These are phyloP conservation scores for Hemerocallis citrina DNA, from an alignment of 106 monocot genomes.

Conservation along the genomic window DNA sequence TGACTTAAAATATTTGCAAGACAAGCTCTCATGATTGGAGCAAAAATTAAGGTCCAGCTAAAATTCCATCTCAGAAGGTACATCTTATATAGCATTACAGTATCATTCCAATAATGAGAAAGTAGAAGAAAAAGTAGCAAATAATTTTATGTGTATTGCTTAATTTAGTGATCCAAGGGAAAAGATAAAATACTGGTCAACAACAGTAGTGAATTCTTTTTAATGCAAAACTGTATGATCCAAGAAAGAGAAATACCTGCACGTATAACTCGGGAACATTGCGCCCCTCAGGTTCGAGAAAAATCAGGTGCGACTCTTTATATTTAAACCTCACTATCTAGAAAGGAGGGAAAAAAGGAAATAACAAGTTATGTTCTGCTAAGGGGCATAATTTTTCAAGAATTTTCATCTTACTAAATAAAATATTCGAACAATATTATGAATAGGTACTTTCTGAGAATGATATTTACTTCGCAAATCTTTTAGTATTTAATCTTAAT, in stretches of 20 bases:
- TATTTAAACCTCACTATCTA: constrained; percentile 96
- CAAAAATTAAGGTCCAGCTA: background rate
- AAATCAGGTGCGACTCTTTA: constrained; percentile 97
- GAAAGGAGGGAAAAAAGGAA: background rate
- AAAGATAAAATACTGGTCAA: background rate
- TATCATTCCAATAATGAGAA: background rate
- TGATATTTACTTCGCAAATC: background rate
- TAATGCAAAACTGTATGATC: background rate
- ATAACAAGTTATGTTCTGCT: background rate
- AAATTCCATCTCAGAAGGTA: background rate
- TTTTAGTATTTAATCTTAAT: background rate
- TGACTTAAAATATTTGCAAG: background rate
- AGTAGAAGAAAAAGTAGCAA: background rate
- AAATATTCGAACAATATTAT: too few relatives aligned
- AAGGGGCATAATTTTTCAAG: background rate
- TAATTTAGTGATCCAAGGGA: background rate
- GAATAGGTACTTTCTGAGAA: background rate
- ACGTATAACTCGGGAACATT: constrained; percentile 96
- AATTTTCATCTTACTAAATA: too few relatives aligned
- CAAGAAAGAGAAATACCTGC: constrained; percentile 53
- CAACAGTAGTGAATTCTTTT: background rate
- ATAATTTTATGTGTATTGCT: background rate
- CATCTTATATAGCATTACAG: background rate
- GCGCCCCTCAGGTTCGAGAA: constrained; percentile 98
- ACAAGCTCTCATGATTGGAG: background rate